A percentile compares a stretch with the other conserved stretches of the same genome.
Conservation (phyloP, 2,329 filamentous ascomycete genomes). For the Colletotrichum sp. region DNA sequence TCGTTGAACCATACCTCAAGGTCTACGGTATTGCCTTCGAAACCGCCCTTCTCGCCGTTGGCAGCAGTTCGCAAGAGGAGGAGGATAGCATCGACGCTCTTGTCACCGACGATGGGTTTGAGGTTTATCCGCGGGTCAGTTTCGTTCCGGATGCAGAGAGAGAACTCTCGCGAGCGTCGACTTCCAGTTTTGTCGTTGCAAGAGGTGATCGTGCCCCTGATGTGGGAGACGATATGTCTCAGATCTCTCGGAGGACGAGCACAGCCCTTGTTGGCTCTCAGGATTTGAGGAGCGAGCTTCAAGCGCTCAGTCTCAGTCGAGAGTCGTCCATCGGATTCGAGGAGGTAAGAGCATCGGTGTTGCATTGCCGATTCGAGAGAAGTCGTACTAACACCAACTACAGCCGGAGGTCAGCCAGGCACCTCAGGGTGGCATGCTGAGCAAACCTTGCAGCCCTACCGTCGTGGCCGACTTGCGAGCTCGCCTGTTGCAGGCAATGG, state of each 20-base stretch:
- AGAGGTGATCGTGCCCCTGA: neutral
- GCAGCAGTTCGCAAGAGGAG: neutral
- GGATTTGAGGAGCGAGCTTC: neutral
- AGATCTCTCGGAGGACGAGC: neutral
- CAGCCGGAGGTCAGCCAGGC: neutral
- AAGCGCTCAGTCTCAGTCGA: neutral
- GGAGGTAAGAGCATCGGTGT: neutral
- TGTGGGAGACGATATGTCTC: neutral
- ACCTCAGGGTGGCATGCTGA: neutral
- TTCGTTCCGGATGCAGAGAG: neutral
- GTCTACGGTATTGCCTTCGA: neutral
- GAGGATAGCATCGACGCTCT: neutral
- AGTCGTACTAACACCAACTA: neutral
- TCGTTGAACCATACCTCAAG: neutral
- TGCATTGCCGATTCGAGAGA: neutral
- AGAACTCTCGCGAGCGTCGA: neutral
- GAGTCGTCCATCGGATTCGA: neutral
- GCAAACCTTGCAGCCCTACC: neutral
- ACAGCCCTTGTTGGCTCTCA: neutral
- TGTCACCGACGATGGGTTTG: neutral
- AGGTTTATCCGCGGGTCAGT: neutral
- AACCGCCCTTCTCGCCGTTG: neutral
- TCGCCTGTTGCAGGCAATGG: neutral
- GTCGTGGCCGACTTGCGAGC: neutral
- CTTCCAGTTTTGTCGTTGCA: neutral